Conservation (phyloP, 2,329 filamentous ascomycete genomes). For the Diaporthe sp. region DNA sequence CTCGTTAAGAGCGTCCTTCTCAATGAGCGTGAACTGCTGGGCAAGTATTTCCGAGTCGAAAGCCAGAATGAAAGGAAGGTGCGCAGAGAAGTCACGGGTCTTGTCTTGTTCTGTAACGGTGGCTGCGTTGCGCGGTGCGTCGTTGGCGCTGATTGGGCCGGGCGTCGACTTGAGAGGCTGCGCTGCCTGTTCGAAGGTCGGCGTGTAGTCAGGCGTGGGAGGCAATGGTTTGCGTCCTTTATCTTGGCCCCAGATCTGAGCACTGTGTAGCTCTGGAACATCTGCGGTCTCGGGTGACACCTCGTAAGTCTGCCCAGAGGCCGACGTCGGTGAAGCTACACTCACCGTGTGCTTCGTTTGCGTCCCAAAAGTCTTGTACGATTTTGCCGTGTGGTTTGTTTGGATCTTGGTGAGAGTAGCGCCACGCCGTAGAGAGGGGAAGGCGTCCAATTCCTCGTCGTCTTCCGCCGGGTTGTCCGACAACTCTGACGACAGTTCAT, state of each 20-base stretch:
- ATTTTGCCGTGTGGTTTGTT: constrained; percentile 52
- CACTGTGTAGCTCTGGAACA: constrained; percentile 56
- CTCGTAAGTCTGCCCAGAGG: constrained; percentile 62
- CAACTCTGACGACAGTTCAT: constrained; percentile 74
- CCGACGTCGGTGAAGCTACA: constrained; percentile 62
- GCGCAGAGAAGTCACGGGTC: constrained; percentile 63
- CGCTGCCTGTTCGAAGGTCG: constrained; percentile 56
- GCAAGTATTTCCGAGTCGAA: constrained; percentile 85
- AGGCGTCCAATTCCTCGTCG: constrained; percentile 47
- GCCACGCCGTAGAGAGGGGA: constrained; percentile 47
- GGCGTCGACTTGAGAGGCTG: constrained; percentile 49
- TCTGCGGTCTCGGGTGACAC: constrained; percentile 56
- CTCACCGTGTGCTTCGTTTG: constrained; percentile 45
- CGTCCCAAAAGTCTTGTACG: constrained; percentile 15
- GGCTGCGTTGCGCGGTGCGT: constrained; percentile 54
- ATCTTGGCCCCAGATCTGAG: constrained; percentile 55
- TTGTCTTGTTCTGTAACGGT: constrained; percentile 49
- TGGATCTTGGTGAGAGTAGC: constrained; percentile 28
- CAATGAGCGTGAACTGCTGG: constrained; percentile 87
- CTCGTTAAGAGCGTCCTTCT: constrained; percentile 88
- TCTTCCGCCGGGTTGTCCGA: constrained; percentile 64
- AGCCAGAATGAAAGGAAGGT: constrained; percentile 84
- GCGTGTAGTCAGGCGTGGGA: constrained; percentile 65
- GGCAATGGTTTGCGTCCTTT: constrained; percentile 58
- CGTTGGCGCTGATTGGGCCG: constrained; percentile 53